phyloP scores from a whole-genome alignment of 345 rosid species.

The Ceriops tagal region DNA sequence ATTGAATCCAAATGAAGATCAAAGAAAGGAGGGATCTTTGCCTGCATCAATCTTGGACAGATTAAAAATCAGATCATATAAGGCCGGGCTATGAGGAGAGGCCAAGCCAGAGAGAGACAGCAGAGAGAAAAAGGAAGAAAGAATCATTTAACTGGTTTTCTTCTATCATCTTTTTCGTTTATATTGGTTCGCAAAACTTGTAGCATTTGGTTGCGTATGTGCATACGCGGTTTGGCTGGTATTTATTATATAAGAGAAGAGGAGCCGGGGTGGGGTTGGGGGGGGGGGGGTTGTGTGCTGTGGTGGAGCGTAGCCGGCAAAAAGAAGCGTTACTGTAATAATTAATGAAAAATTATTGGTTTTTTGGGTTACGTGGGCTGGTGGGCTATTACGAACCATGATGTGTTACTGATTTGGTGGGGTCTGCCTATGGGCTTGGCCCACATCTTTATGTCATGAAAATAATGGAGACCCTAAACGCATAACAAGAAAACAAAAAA shows the following conservation, averaged over 20 bases:
- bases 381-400: conserved; percentile 17
- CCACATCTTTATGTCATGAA: not conserved
- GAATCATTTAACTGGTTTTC: conserved; percentile 7
- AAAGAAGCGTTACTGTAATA: not conserved
- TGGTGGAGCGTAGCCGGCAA: not conserved
- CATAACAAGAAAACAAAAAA: not conserved
- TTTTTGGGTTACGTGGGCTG: not conserved
- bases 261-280: not conserved
- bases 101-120: conserved; percentile 6
- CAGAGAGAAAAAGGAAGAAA: conserved; percentile 10
- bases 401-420: conserved; percentile 26
- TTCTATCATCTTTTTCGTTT: not conserved
- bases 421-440: conserved; percentile 14
- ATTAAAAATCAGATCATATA: not conserved
- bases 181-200: not conserved
- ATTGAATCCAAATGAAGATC: not conserved
- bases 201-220: not conserved
- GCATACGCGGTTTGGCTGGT: not conserved
- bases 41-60: not conserved
- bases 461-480: not conserved
- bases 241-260: not conserved
- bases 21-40: not conserved
- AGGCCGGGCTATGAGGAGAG: conserved; percentile 13
- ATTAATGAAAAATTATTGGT: not conserved
- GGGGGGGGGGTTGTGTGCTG: not conserved